Base-by-base conservation (phyloP, 2,329 filamentous ascomycete genomes). In the Leptodontidium sp. region DNA sequence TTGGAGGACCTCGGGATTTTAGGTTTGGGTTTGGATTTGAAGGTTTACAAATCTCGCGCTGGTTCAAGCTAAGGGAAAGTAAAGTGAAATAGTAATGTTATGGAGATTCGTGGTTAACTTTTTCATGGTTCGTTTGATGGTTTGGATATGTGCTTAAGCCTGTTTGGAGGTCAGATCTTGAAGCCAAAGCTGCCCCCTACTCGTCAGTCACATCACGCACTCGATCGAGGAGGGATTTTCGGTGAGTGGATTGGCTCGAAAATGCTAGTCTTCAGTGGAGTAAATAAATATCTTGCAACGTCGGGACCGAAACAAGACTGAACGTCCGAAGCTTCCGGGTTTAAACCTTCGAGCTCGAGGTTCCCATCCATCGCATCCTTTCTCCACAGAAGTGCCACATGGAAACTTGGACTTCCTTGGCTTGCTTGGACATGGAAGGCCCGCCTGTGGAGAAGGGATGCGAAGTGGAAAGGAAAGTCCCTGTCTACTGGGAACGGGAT, bases 91-190 rank as follows among this genome's bases (percentile, higher is more conserved):
- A 52, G 12, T 9, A 15, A 32, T 6, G 40, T 47, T 17, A 47
- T 6, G 14, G 15, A 12, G 15, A 21, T 17, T 47, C n/a, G n/a
- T 3, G 15, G 17, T 17, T 45, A 4, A 5, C 17, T 32, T 53
- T 9, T 55, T 7, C 26, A 24, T 35, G 17, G 52, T 55, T 35
- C 52, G 29, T 32, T 35, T 29, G 52, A 35, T n/a, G 52, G 21
- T 32, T 55, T 55, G 14, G n/a, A 35, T 58, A 15, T 21, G 32
- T 50, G 38, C 8, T n/a, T 58, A 17, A 58, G 53, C 53, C n/a
- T 58, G 53, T 58, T 58, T 58, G 29, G 53, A 58, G 32, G 40
- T 40, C n/a, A 58, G 53, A 58, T 58, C 32, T 24, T 40, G 32
- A 35, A 58, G 53, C 53, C 53, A 58, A n/a, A 12, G 32, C 15